A percentile compares a stretch with the other conserved stretches of the same genome.
Evolutionary conservation across 495 filamentous ascomycete genomes (phyloP).

Genomic region (Penicillium alfredii): DNA sequence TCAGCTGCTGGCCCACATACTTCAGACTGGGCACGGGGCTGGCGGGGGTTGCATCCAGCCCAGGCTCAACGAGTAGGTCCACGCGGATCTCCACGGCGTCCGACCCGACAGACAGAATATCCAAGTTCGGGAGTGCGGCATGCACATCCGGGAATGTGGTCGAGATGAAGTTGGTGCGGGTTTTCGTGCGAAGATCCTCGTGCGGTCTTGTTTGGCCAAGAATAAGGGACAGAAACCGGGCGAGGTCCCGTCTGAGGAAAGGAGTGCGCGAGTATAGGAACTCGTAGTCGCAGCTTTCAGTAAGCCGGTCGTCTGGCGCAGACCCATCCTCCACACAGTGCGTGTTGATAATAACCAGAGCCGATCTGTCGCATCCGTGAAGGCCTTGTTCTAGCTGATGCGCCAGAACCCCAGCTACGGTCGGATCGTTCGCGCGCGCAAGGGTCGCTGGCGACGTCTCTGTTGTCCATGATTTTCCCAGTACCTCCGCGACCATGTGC

Average conservation of each 20-base stretch:
- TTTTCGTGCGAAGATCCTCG: constrained; percentile 66
- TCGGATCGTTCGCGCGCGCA: constrained; percentile 40
- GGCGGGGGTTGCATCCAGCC: constrained; percentile 43
- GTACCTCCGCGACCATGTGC: constrained; percentile 58
- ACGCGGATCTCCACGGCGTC: constrained; percentile 81
- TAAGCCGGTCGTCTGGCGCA: constrained; percentile 57
- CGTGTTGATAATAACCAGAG: constrained; percentile 60
- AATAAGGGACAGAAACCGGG: constrained; percentile 69
- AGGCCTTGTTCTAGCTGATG: constrained; percentile 49
- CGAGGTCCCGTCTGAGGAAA: constrained; percentile 68
- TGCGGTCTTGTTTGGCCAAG: constrained; percentile 71
- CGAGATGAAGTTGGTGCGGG: constrained; percentile 74
- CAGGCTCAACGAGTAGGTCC: constrained; percentile 72
- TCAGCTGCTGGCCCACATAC: constrained; percentile 79
- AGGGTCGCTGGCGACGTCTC: constrained; percentile 48
- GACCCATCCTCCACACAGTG: constrained; percentile 67
- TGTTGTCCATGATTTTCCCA: constrained; percentile 59
- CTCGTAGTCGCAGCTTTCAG: constrained; percentile 67
- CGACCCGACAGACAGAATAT: constrained; percentile 76
- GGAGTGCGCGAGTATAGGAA: constrained; percentile 69
- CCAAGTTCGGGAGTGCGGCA: constrained; percentile 74
- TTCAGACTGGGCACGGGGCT: constrained; percentile 65
- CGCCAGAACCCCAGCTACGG: constrained; percentile 53
- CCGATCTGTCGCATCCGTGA: constrained; percentile 37
- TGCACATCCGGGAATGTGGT: constrained; percentile 82